Evolutionary conservation across 176 grass and related monocot species (phyloP), one percentile per base, ranked within the genome.

Genomic region (Alloteropsis semialata): DNA sequence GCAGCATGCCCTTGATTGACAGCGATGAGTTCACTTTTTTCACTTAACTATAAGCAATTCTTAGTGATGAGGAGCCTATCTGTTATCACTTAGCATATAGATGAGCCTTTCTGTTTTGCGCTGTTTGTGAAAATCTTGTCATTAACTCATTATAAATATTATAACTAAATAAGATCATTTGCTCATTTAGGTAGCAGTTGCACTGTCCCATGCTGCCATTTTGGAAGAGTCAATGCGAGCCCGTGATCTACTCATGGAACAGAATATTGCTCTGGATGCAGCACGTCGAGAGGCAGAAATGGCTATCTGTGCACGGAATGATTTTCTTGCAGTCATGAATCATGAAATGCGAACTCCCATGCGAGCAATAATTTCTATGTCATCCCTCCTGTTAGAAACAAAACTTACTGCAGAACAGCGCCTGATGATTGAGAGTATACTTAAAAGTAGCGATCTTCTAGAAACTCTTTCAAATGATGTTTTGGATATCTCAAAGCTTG

Each of bases 281-380:
- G 95, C 95, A 68, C 90, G 95, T 11, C 80, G 32, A 56, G 92
- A 97, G 59, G 95, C 90, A 17, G 92, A 97, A 83, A 97, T 89
- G 92, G 95, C 90, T 27, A 94, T 97, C 28, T 91, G 92, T 69
- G 92, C 95, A 42, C 84, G 95, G 33, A 94, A 92, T 61, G 92
- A 94, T 89, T 94, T 97, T 87, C 84, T 97, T 72, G 86, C 95
- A 53, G 95, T 97, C 56, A 94, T 97, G 95, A 97, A 97, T 80
- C 92, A 94, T 76, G 95, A 97, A 85, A 97, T 94, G 90, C 81
- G 75, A 36, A 97, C 88, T 53, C 95, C 95, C 37, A 94, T 92
- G 92, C 77, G 82, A 68, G 88, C 92, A 84, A 89, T 97, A 22
- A 76, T 92, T 76, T 93, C 88, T 51, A 67, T 97, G 39, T 94